Conservation (phyloP, 2,329 filamentous ascomycete genomes). For the Corinectria fuckeliana region DNA sequence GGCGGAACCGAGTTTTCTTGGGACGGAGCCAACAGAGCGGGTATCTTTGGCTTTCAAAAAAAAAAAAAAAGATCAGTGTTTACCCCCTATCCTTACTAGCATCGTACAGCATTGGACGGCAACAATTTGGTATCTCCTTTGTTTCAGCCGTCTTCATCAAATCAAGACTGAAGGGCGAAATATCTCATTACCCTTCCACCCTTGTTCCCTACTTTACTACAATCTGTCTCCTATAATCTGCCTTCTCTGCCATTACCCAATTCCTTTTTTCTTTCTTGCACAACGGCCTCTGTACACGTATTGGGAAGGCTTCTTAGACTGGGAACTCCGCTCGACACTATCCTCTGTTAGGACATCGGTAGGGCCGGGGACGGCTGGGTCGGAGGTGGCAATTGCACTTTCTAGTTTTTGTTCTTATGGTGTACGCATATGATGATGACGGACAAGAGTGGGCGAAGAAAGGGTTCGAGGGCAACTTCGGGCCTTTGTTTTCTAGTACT, state of each 20-base stretch:
- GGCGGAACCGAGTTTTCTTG: not conserved
- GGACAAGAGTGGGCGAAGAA: slow-evolving; percentile 20
- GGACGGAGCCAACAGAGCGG: slow-evolving; percentile 35
- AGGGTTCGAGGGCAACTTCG: slow-evolving; percentile 27
- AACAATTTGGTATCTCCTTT: slow-evolving; percentile 6
- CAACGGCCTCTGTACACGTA: slow-evolving; percentile 30
- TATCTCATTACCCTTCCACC: not conserved
- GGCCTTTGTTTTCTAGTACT: slow-evolving; percentile 8
- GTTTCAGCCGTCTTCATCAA: slow-evolving; percentile 1
- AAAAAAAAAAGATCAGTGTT: slow-evolving; percentile 3
- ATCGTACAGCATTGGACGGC: slow-evolving; percentile 18
- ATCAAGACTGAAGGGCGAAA: not conserved
- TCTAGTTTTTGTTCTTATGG: slow-evolving; percentile 12
- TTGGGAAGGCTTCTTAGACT: slow-evolving; percentile 33
- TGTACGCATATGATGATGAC: slow-evolving; percentile 30
- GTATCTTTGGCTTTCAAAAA: slow-evolving; percentile 40
- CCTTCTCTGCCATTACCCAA: no score
- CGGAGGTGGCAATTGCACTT: slow-evolving; percentile 5
- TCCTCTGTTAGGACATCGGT: no score
- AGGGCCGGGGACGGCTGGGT: no score
- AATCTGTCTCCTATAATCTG: slow-evolving; percentile 2
- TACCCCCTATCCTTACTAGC: slow-evolving; percentile 1
- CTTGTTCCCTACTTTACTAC: no score
- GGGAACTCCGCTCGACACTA: slow-evolving; percentile 2
- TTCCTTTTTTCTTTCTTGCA: slow-evolving; percentile 17